Base-by-base conservation (phyloP, 129 eudicot species). In the Flaveria linearis region DNA sequence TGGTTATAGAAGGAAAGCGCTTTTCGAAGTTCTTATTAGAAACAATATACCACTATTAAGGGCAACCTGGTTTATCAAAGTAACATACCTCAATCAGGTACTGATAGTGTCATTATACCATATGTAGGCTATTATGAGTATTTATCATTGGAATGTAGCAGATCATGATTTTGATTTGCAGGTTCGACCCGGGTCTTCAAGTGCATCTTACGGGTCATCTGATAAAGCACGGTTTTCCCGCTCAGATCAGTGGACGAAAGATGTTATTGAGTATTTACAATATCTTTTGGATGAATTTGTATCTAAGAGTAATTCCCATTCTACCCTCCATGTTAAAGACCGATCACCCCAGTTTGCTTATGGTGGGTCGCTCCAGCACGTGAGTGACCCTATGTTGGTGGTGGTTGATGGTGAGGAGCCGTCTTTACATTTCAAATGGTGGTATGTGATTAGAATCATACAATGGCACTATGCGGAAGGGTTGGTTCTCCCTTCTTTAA, bases 241-340 rank as follows among this genome's bases (percentile, higher is more conserved):
- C n/a, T 85, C 97, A 25, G 99, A 94, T 68, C 97, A 83, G 80
- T 94, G 99, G 97, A 94, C 99, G 18, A 94, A 87, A 79, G 99
- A 94, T 85, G 74, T 94, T 53, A 82, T 86, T 30, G 97, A 94
- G 67, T 94, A 94, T 85, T 86, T 94, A 80, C 97, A 94, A 68
- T 67, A 76, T 71, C 94, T 94, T 33, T 66, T 94, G 83, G 97
- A 91, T 86, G 99, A 94, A 76, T 87, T 86, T 74, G 65, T 86
- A 41, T 75, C 82, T 9, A 94, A 82, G 77, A 88, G 75, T 58
- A 82, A 60, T 80, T 77, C 88, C 49, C 93, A 84, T 57, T 83
- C 96, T 43, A 71, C 79, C 15, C 15, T 78, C 18, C 87, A 82
- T 56, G 45, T 73, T 70, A 88, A 88, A 33, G 96, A 93, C 26